Percentiles rank a stretch among this genome's conserved stretches.
Evolutionary conservation across 257 asterid species (phyloP).

Genomic region (Fraxinus anomala): DNA sequence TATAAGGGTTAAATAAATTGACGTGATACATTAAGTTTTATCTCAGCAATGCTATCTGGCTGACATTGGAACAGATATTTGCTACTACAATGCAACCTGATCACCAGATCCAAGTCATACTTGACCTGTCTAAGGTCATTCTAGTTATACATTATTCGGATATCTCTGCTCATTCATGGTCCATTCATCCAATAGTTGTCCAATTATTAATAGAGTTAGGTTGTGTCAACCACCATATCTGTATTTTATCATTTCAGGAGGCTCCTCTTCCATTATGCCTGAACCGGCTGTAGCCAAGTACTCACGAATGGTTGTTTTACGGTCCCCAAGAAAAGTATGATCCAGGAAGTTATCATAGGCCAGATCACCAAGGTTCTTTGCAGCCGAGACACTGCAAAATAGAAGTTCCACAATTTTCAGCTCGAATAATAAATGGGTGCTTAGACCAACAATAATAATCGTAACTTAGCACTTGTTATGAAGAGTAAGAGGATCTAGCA

Average conservation of each 20-base stretch:
- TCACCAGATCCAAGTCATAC: neutral
- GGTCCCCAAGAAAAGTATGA: conserved; percentile 86
- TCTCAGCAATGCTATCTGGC: neutral
- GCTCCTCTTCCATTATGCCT: conserved; percentile 92
- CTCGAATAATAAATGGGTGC: conserved; percentile 1
- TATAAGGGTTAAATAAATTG: neutral
- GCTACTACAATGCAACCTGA: neutral
- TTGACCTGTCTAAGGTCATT: neutral
- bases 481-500: neutral
- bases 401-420: conserved; percentile 18
- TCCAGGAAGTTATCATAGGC: conserved; percentile 79
- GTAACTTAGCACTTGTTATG: neutral
- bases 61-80: neutral
- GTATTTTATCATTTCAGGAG: conserved; percentile 61
- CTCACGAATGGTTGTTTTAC: conserved; percentile 77
- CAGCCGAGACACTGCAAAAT: conserved; percentile 83
- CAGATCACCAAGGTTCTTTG: conserved; percentile 67
- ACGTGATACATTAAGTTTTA: neutral
- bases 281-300: conserved; percentile 66
- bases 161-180: neutral
- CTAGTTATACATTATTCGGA: neutral
- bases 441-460: neutral
- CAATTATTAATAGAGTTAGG: neutral
- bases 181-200: neutral
- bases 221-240: conserved; percentile 77